Base-by-base conservation (phyloP, 441 rosid genomes). In the Gossypium davidsonii region DNA sequence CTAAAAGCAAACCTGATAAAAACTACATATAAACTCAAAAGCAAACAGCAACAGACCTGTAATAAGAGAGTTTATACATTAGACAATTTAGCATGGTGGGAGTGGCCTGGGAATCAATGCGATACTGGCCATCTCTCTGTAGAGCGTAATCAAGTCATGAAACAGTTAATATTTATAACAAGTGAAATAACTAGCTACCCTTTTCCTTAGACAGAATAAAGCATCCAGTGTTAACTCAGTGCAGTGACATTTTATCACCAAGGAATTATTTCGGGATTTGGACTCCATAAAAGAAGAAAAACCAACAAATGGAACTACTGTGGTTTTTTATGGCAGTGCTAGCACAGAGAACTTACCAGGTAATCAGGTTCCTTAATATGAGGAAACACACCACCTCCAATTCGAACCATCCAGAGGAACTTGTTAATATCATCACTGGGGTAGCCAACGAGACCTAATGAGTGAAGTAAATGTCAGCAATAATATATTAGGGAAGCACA, bases 401-500 rank as follows among this genome's bases (percentile, higher is more conserved):
- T 93, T 39, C 98, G 97, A 66, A 96, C 98, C 98, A 93, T 96
- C 99, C 99, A 96, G 70, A 96, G 79, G 90, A 96, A 96, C 82
- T 96, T 96, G 75, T 93, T 96, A 74, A 96, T 93, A 80, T 96
- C 99, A 77, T 96, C 99, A 78, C 99, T 96, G 46, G 99, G 93
- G 83, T 96, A 96, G 83, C 99, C 99, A 80, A 93, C 93, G 65
- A 96, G 90, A 78, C 99, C 99, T 96, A 73, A 77, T 56, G 66
- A 76, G 71, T 74, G 59, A 57, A 78, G 79, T 17, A 39, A 71
- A 53, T 12, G 65, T 90, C 77, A 95, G 87, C 21, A 76, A 23
- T 39, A 48, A 17, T 14, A 64, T 49, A 65, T 52, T 51, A 46
- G 25, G 55, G 37, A 23, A 72, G 31, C 26, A 70, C 4, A 67